A percentile compares a stretch with the other conserved stretches of the same genome.
These are phyloP conservation scores for Coniophora puteana DNA, from an alignment of 1,284 basidiomycete genomes.

Conservation along the genomic window DNA sequence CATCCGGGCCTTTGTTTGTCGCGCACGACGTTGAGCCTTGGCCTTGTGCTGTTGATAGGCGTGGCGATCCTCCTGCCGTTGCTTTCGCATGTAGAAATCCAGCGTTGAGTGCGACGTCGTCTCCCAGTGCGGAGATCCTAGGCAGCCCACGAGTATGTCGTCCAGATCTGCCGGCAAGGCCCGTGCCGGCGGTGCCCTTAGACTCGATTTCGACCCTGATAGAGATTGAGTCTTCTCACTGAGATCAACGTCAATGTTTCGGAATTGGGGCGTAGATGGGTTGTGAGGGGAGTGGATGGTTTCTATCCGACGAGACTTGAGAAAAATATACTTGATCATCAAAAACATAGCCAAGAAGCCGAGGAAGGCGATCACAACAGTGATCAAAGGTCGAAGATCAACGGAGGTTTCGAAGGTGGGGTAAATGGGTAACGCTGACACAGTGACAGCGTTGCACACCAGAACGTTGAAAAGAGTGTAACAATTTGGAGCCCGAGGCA, in stretches of 20 bases:
- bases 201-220: slow-evolving; percentile 2
- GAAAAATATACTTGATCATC: slow-evolving; percentile 21
- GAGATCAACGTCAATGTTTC: not conserved
- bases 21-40: no score
- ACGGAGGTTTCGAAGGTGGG: no score
- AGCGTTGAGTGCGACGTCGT: slow-evolving; percentile 15
- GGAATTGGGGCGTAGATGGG: not conserved
- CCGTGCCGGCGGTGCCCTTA: slow-evolving; percentile 6
- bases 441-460: no score
- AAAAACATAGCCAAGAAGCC: slow-evolving; percentile 15
- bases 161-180: not conserved
- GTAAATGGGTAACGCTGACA: no score
- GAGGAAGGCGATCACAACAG: slow-evolving; percentile 14
- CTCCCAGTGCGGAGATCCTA: slow-evolving; percentile 29
- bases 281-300: slow-evolving; percentile 17
- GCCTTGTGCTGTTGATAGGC: slow-evolving; percentile 7
- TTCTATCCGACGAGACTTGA: slow-evolving; percentile 24
- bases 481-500: no score
- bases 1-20: no score
- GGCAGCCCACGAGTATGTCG: slow-evolving; percentile 23
- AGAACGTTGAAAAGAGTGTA: no score
- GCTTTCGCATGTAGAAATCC: slow-evolving; percentile 8
- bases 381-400: slow-evolving; percentile 15
- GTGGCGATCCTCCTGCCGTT: slow-evolving; percentile 3
- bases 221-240: not conserved